These are phyloP conservation scores for Vigna radiata DNA, from an alignment of 306 rosid genomes.

Conservation along the genomic window DNA sequence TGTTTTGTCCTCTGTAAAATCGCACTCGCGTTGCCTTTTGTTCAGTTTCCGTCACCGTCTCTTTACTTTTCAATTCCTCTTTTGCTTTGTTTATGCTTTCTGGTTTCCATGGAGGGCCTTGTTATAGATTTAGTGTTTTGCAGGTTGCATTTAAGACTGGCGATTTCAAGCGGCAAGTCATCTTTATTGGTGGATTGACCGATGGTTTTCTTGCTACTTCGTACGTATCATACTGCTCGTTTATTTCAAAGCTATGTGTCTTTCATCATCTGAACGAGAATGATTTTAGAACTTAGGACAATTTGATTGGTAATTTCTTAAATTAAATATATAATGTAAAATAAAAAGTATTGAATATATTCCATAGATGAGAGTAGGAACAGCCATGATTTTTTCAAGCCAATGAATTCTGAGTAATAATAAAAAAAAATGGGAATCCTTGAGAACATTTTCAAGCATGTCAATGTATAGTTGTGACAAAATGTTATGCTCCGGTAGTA, in stretches of 20 bases:
- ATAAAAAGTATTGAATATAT: background rate
- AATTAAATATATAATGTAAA: background rate
- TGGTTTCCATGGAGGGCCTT: background rate
- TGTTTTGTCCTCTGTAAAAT: conserved; percentile 1
- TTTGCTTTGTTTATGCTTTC: background rate
- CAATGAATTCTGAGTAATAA: background rate
- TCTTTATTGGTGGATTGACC: conserved; percentile 92
- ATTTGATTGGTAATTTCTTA: conserved; percentile 23
- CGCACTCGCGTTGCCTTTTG: background rate
- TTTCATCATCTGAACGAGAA: conserved; percentile 18
- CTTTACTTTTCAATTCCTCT: background rate
- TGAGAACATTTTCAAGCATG: background rate
- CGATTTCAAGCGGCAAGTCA: conserved; percentile 84
- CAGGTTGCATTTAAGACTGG: conserved; percentile 99
- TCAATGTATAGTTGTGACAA: background rate
- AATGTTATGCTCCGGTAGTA: background rate
- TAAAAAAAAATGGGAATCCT: background rate
- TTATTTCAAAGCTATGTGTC: conserved; percentile 14
- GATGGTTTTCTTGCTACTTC: conserved; percentile 93
- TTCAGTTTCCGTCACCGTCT: background rate
- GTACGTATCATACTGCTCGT: conserved; percentile 55
- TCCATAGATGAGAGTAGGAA: background rate
- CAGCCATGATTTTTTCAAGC: conserved; percentile 4
- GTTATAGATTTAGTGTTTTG: conserved; percentile 35
- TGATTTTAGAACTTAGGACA: conserved; percentile 26